Percentiles rank a stretch among this genome's conserved stretches.
These are phyloP conservation scores for Helminthosporium solani DNA, from an alignment of 2,329 filamentous ascomycete species.

Conservation along the genomic window DNA sequence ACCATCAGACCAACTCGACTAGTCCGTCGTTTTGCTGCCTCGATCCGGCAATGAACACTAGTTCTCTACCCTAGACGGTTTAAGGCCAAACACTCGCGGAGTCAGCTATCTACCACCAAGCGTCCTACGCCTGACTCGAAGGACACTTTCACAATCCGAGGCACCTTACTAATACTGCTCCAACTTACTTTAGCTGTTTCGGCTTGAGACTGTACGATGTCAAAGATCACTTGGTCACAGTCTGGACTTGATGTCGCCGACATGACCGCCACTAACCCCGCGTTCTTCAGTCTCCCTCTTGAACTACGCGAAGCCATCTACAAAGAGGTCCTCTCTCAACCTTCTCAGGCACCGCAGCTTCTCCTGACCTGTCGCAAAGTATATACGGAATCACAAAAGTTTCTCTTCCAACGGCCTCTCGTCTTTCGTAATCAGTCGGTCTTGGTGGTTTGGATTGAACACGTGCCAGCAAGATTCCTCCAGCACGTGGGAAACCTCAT, in stretches of 20 bases:
- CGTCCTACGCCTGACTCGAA: too few species aligned
- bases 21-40: too few species aligned
- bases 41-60: too few species aligned
- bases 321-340: slow-evolving; percentile 21
- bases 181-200: too few species aligned
- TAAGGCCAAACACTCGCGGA: too few species aligned
- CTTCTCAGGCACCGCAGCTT: slow-evolving; percentile 19
- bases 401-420: slow-evolving; percentile 33
- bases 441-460: slow-evolving; percentile 26
- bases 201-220: too few species aligned
- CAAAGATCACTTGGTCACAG: too few species aligned
- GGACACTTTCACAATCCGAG: too few species aligned
- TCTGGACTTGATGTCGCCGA: not conserved
- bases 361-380: slow-evolving; percentile 30
- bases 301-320: slow-evolving; percentile 36
- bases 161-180: too few species aligned
- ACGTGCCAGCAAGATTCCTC: slow-evolving; percentile 15
- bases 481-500: slow-evolving; percentile 19
- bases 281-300: slow-evolving; percentile 26
- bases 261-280: slow-evolving; percentile 1
- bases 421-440: slow-evolving; percentile 23
- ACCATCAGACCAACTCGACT: too few species aligned
- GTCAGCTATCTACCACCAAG: too few species aligned
- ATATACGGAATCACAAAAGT: slow-evolving; percentile 27
- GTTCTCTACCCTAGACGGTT: too few species aligned